These are phyloP conservation scores for Cryptococcus amylolentus DNA, from an alignment of 1,284 basidiomycete genomes.

Conservation along the genomic window DNA sequence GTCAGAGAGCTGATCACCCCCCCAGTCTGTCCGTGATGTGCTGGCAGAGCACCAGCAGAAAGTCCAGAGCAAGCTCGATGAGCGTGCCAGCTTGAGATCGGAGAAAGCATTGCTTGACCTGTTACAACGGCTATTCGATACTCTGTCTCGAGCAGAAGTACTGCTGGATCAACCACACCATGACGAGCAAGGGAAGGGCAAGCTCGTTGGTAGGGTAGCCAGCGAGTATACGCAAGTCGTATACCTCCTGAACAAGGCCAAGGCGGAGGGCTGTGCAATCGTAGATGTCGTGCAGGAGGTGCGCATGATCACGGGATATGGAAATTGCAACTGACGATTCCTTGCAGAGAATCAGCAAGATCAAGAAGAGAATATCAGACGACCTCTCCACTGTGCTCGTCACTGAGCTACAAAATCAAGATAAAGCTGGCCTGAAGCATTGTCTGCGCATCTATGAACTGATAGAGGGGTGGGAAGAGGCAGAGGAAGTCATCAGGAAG, in stretches of 20 bases:
- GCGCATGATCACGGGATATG: slow-evolving; percentile 39
- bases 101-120: slow-evolving; percentile 82
- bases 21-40: slow-evolving; percentile 39
- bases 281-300: slow-evolving; percentile 81
- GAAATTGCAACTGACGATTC: background rate
- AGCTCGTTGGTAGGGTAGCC: slow-evolving; percentile 79
- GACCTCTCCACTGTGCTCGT: slow-evolving; percentile 78
- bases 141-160: slow-evolving; percentile 73
- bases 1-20: background rate
- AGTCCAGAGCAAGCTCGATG: slow-evolving; percentile 71
- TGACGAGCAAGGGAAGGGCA: slow-evolving; percentile 47
- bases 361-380: slow-evolving; percentile 72
- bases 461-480: slow-evolving; percentile 74
- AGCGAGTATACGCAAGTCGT: slow-evolving; percentile 88
- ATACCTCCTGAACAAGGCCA: slow-evolving; percentile 81
- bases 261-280: slow-evolving; percentile 67
- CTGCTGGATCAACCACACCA: slow-evolving; percentile 60
- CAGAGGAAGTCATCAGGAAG: slow-evolving; percentile 73
- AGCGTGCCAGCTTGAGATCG: slow-evolving; percentile 69
- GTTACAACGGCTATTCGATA: slow-evolving; percentile 82
- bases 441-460: slow-evolving; percentile 78
- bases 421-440: slow-evolving; percentile 61
- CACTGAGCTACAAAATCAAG: slow-evolving; percentile 49
- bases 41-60: slow-evolving; percentile 58
- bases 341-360: slow-evolving; percentile 68